Percentiles rank a stretch among this genome's conserved stretches.
Evolutionary conservation across 2,329 filamentous ascomycete species (phyloP).

Genomic region (Botryotinia narcissicola): DNA sequence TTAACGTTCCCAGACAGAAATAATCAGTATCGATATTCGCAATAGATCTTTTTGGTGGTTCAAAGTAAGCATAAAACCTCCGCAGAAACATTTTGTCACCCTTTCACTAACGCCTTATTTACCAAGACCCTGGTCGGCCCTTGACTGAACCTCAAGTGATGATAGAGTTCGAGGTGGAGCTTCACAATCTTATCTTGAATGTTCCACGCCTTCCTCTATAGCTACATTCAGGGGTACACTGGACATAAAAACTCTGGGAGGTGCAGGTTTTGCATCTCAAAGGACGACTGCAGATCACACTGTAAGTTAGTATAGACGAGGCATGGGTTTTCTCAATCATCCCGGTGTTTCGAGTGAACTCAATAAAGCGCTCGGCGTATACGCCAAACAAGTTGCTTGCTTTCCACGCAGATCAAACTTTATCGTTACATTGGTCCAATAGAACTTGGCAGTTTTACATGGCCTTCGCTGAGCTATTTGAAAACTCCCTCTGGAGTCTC

Average conservation of each 20-base stretch:
- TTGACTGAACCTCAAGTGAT: constrained; percentile 67
- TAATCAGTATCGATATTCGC: not conserved
- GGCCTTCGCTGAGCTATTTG: not conserved
- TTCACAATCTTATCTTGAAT: constrained; percentile 54
- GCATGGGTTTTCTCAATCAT: not conserved
- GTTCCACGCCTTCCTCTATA: constrained; percentile 34
- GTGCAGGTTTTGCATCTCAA: constrained; percentile 80
- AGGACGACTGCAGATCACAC: constrained; percentile 56
- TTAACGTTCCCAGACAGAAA: no score
- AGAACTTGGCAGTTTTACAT: not conserved
- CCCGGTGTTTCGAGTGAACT: not conserved
- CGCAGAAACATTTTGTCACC: not conserved
- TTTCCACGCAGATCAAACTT: not conserved
- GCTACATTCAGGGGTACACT: constrained; percentile 64
- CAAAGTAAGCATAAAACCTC: constrained; percentile 28
- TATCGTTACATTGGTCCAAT: not conserved
- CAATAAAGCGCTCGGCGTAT: not conserved
- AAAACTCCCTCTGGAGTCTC: not conserved
- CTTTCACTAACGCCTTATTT: not conserved
- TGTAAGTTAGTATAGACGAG: constrained; percentile 5
- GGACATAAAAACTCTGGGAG: constrained; percentile 72
- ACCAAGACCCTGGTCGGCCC: constrained; percentile 55
- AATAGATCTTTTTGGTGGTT: constrained; percentile 31
- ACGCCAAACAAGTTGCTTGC: not conserved
- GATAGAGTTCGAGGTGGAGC: constrained; percentile 75